Evolutionary conservation across 1,284 basidiomycete genomes (phyloP), one percentile per base, ranked within the genome.

Genomic region (Ceratorhiza oryzae-sativae): DNA sequence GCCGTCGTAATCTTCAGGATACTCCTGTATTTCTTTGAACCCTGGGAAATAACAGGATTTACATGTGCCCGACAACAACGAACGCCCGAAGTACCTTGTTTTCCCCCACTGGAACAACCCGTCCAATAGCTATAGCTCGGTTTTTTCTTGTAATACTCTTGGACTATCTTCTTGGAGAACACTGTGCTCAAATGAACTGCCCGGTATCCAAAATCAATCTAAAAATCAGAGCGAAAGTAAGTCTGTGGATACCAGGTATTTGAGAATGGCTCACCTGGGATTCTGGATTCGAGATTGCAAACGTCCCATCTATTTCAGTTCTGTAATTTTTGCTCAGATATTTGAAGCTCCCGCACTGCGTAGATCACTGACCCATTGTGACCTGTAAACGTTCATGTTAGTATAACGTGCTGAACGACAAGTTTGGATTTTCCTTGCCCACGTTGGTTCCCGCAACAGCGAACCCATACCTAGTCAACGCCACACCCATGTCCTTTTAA

Each of bases 231-330:
- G n/a, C 10, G 6, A 53, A 10, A 32, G 18, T 18, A 25, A 25
- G 8, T 27, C 9, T 9, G 9, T 4, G 49, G 3, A 10, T 27
- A 23, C 23, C 18, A n/a, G n/a, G 39, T 32, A 20, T 23, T 13
- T n/a, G 12, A 15, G 23, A 62, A 15, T 4, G 12, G 18, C n/a
- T 45, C 20, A 65, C 62, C 34, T 65, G 62, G 12, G 62, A 65
- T 32, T 65, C 62, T 25, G 62, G 62, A 18, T 65, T 65, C 10
- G 62, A 65, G 30, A 65, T 65, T 1, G 62, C 62, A 25, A 65
- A 65, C 9, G 62, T 34, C 20, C 62, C 62, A 23, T 65, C 62
- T 18, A 3, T 13, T 18, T 9, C 25, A 27, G 62, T 51, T 36
- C 62, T 65, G 34, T 42, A 39, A 20, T 4, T 30, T 32, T 20